phyloP scores from a whole-genome alignment of 345 rosid genomes.

The Lepidium aucheri region DNA sequence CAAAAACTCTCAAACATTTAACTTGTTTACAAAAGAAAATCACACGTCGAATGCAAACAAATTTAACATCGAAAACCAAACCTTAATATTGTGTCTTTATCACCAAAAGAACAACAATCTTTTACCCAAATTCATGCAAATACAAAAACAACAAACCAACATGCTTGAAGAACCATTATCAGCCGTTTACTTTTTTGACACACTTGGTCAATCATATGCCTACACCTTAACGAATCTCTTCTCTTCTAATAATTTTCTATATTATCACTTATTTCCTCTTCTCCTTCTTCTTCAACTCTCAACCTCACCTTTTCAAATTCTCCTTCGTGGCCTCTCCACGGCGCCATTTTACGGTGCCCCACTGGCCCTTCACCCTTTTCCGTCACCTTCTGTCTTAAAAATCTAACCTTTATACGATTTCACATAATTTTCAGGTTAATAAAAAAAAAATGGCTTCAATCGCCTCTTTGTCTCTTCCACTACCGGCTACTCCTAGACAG shows the following conservation, averaged over 20 bases:
- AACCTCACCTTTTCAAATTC: conserved; percentile 19
- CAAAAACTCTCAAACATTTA: not conserved
- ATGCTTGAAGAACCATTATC: not conserved
- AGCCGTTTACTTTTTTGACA: not conserved
- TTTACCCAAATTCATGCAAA: conserved; percentile 2
- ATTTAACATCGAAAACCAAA: not conserved
- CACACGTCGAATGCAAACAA: not conserved
- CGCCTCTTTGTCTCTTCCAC: conserved; percentile 19
- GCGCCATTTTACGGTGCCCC: conserved; percentile 28
- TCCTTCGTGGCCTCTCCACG: not conserved
- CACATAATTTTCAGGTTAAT: no score
- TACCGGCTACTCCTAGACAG: conserved; percentile 15
- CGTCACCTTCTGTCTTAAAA: not conserved
- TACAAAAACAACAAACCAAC: not conserved
- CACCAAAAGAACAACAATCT: not conserved
- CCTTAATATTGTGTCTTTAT: not conserved
- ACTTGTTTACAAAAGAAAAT: not conserved
- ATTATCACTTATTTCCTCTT: not conserved
- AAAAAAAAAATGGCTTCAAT: conserved; percentile 31
- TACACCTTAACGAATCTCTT: not conserved
- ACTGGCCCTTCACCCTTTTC: not conserved
- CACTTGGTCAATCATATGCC: not conserved
- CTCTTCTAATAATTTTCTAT: not conserved
- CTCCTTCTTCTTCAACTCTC: conserved; percentile 13
- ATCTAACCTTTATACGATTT: not conserved